Base-by-base conservation (phyloP, 1,284 basidiomycete species). In the Pseudozyma flocculosa region DNA sequence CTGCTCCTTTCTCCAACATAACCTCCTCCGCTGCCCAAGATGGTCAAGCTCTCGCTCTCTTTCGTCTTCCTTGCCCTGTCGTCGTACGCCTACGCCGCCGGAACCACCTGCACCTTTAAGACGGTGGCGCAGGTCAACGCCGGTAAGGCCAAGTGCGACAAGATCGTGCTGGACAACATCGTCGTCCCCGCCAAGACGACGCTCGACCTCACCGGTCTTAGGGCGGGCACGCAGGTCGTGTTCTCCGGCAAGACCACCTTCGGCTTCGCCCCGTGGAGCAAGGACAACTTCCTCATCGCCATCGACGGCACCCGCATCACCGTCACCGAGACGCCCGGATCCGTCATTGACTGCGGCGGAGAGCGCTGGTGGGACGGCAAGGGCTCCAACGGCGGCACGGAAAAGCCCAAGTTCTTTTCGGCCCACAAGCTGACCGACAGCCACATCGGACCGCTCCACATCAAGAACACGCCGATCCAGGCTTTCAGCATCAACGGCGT, bases 381-480 rank as follows among this genome's bases (percentile, higher is more conserved):
- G 36, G 61, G 61, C 2, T 37, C 45, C 45, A 53, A 59, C 22
- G 61, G 56, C 8, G 56, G 61, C 21, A 54, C 51, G 38, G 50
- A 29, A 18, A 63, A 63, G 41, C 61, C 61, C n/a, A 63, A 59
- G 41, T 50, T 54, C 36, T 54, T 63, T 22, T 40, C 3, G 3
- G 56, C 49, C 8, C 55, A 58, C 39, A 41, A 41, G 2, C 15
- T 63, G 29, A 45, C 11, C 23, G 44, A 59, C 49, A 47, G 45
- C 46, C 40, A 30, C 21, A 63, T 63, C 21, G 24, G 22, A 14
- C 19, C 7, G 2, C 42, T 64, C 15, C 47, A 24, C 22, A 19
- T 64, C 50, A 53, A 56, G 42, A 60, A 64, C 42, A 60, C 61
- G 15, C 61, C 61, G 9, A 49, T 60, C 15, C 56, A 64, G 19